Evolutionary conservation across 139 green algal species (phyloP).

Genomic region (Micractinium sp.): DNA sequence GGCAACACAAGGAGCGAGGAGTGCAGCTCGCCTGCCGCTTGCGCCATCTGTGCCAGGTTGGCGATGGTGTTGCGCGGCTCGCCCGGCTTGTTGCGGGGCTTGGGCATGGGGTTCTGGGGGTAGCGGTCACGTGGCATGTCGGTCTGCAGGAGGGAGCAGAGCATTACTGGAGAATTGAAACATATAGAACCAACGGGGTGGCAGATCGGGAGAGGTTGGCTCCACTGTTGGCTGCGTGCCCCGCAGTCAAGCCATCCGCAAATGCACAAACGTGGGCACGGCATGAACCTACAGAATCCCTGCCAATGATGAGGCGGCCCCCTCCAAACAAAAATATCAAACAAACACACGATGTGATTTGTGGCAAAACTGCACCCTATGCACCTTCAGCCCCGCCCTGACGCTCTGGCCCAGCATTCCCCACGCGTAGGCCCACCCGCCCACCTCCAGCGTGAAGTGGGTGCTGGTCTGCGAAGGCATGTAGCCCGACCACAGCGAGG

Average conservation of each 20-base stretch:
- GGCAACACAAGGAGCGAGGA: not conserved
- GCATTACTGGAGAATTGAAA: no score
- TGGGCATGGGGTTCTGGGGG: slow-evolving; percentile 27
- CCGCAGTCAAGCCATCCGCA: no score
- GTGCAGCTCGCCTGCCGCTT: not conserved
- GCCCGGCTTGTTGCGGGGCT: not conserved
- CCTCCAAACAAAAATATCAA: not conserved
- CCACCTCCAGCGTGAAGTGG: slow-evolving; percentile 14
- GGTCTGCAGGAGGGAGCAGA: not conserved
- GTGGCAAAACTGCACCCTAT: no score
- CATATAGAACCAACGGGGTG: no score
- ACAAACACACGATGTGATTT: no score
- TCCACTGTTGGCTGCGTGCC: no score
- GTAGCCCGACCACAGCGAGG: slow-evolving; percentile 27
- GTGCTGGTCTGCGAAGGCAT: slow-evolving; percentile 29
- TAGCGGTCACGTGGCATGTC: slow-evolving; percentile 18
- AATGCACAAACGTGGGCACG: no score
- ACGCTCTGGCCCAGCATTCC: no score
- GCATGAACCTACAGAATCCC: no score
- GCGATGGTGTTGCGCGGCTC: not conserved
- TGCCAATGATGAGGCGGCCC: no score
- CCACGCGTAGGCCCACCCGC: not conserved
- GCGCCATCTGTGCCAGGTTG: slow-evolving; percentile 23
- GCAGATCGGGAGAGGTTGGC: no score
- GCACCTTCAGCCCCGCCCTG: not conserved